Evolutionary conservation across 2,329 filamentous ascomycete genomes (phyloP), one percentile per base, ranked within the genome.

Genomic region (Paecilomyces dactylethromorphus): DNA sequence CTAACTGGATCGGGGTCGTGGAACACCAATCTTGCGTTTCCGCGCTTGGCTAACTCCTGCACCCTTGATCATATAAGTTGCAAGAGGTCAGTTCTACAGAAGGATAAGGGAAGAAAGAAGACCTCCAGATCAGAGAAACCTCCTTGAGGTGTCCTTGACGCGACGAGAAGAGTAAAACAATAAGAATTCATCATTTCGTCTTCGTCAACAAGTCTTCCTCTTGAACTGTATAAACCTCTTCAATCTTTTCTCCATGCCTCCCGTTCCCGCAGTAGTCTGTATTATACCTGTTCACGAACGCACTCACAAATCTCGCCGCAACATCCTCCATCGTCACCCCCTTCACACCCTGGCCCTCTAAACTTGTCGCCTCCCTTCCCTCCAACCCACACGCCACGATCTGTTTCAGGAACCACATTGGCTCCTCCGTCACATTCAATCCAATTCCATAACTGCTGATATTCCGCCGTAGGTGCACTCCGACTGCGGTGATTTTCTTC

Each of bases 361-460:
- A 81, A 71, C 85, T 92, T n/a, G 91, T 95, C 56, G 90, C 87
- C 60, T 82, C 80, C 76, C 89, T 90, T 24, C 89, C 92, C 61
- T 88, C 86, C 45, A 97, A 75, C 0, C 94, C 94, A 79, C 93
- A 97, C 13, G 92, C 89, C n/a, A 92, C 87, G 72, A 97, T 96
- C 62, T 92, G 82, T 24, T 82, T 78, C 54, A 79, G 77, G 68
- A 84, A 87, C 83, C 84, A 90, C 63, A 79, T 96, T 91, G 71
- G 70, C 62, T 78, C 73, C 53, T 76, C 67, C 1, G 74, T 77
- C 4, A 79, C 72, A 65, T 79, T 79, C 56, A 97, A 71, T 2
- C 90, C 92, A 33, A 96, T 81, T 6, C 94, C 94, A 72, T 95
- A 89, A 61, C 88, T 90, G 24, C 87, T 92, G 39, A 97, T 83